These are phyloP conservation scores for Prunus dulcis DNA, from an alignment of 306 rosid species.

Conservation along the genomic window DNA sequence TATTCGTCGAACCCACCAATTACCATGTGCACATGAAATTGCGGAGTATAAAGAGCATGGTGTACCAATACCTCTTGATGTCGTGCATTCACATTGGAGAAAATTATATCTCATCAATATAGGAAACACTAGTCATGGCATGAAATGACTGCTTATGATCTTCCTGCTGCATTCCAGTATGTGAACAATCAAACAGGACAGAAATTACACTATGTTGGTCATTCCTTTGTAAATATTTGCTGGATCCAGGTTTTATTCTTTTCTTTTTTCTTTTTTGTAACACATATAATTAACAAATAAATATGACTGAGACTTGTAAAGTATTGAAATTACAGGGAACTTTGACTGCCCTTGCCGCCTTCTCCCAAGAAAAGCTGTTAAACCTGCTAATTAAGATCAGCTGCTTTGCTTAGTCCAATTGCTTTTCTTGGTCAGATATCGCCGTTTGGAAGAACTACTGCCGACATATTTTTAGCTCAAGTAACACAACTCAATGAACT, in stretches of 20 bases:
- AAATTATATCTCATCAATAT: no score
- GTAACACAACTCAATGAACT: constrained; percentile 13
- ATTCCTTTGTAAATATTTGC: constrained; percentile 47
- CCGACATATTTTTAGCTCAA: constrained; percentile 40
- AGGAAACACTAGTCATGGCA: constrained; percentile 46
- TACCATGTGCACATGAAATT: no score
- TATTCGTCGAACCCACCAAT: no score
- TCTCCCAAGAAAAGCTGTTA: no score
- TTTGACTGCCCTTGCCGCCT: constrained; percentile 32
- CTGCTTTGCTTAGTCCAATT: constrained; percentile 58
- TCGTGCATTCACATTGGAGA: no score
- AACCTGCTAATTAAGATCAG: constrained; percentile 44
- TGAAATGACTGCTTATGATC: constrained; percentile 58
- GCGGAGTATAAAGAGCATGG: no score
- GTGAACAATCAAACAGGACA: constrained; percentile 49
- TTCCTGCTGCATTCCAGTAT: constrained; percentile 47
- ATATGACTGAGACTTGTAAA: no score
- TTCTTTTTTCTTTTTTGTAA: no score
- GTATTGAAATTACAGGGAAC: constrained; percentile 40
- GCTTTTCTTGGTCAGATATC: constrained; percentile 54
- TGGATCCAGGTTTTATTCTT: constrained; percentile 9
- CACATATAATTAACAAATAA: constrained; percentile 25
- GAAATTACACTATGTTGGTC: constrained; percentile 56
- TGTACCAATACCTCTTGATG: no score
- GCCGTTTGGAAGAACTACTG: constrained; percentile 39